These are phyloP conservation scores for Allium cepa DNA, from an alignment of 106 monocot genomes.

Conservation along the genomic window DNA sequence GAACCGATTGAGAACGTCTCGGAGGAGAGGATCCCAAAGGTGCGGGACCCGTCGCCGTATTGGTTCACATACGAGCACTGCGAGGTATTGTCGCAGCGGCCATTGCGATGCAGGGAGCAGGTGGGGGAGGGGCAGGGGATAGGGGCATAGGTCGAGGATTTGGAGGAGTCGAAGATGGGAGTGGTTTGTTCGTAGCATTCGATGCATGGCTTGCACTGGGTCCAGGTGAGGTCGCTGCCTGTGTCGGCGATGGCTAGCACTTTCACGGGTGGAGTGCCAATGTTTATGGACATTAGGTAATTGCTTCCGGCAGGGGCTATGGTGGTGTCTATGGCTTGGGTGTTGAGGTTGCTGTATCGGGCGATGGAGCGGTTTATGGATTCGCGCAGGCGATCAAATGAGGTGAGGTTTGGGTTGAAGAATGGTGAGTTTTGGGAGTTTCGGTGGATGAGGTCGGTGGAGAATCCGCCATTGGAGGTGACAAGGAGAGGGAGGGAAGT, in stretches of 20 bases:
- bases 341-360: not conserved
- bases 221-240: conserved; percentile 22
- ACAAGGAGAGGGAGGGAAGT: not conserved
- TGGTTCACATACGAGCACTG: conserved; percentile 10
- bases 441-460: conserved; percentile 32
- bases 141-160: conserved; percentile 17
- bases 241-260: conserved; percentile 20
- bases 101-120: conserved; percentile 3
- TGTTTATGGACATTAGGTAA: conserved; percentile 25
- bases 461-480: conserved; percentile 10
- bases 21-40: conserved; percentile 19
- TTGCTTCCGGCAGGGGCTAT: conserved; percentile 8
- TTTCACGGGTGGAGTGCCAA: conserved; percentile 20
- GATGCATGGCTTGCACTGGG: conserved; percentile 14
- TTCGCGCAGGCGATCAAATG: conserved; percentile 2
- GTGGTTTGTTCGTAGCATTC: conserved; percentile 6
- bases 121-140: not conserved
- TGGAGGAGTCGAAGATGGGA: conserved; percentile 16
- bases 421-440: conserved; percentile 31
- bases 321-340: too few relatives aligned
- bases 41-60: conserved; percentile 25
- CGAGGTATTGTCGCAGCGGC: not conserved
- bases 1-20: conserved; percentile 31
- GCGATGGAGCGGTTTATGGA: conserved; percentile 10
- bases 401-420: conserved; percentile 11